A percentile compares a stretch with the other conserved stretches of the same genome.
These are phyloP conservation scores for Sphaerulina vaccinii DNA, from an alignment of 2,329 filamentous ascomycete genomes.

Conservation along the genomic window DNA sequence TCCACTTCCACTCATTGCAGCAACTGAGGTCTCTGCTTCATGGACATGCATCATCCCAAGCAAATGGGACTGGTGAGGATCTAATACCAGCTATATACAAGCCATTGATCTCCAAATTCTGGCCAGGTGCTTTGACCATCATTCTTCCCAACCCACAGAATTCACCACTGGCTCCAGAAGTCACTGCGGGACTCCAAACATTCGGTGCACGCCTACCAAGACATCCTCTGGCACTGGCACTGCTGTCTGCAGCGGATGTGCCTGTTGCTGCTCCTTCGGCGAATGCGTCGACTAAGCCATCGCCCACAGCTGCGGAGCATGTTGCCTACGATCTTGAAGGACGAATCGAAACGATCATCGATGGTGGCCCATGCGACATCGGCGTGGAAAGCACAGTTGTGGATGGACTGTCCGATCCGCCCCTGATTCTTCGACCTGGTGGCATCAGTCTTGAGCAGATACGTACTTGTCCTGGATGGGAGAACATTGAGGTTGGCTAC, in stretches of 20 bases:
- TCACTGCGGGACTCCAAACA: constrained; percentile 78
- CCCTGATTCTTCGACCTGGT: constrained; percentile 79
- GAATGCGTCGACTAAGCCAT: constrained; percentile 90
- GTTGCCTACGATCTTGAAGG: constrained; percentile 82
- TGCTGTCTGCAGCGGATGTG: constrained; percentile 75
- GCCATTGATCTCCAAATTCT: constrained; percentile 77
- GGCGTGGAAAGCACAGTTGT: constrained; percentile 97
- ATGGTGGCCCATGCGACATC: constrained; percentile 81
- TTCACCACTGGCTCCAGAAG: constrained; percentile 78
- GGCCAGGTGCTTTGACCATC: constrained; percentile 92
- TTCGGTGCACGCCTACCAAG: constrained; percentile 91
- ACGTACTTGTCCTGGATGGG: constrained; percentile 74
- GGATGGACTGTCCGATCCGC: constrained; percentile 77
- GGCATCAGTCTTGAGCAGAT: constrained; percentile 82
- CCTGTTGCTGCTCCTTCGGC: constrained; percentile 91
- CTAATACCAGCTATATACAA: constrained; percentile 73
- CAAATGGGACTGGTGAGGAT: constrained; percentile 32
- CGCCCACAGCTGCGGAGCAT: constrained; percentile 85
- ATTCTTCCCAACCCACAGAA: constrained; percentile 72
- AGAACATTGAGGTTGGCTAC: constrained; percentile 73
- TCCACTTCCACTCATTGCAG: constrained; percentile 78
- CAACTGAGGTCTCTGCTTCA: constrained; percentile 68
- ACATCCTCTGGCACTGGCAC: constrained; percentile 76
- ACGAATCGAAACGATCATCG: constrained; percentile 80
- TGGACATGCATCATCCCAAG: constrained; percentile 25